A percentile compares a stretch with the other conserved stretches of the same genome.
These are phyloP conservation scores for Blastobotrys malaysiensis DNA, from an alignment of 1,139 yeast species.

Conservation along the genomic window DNA sequence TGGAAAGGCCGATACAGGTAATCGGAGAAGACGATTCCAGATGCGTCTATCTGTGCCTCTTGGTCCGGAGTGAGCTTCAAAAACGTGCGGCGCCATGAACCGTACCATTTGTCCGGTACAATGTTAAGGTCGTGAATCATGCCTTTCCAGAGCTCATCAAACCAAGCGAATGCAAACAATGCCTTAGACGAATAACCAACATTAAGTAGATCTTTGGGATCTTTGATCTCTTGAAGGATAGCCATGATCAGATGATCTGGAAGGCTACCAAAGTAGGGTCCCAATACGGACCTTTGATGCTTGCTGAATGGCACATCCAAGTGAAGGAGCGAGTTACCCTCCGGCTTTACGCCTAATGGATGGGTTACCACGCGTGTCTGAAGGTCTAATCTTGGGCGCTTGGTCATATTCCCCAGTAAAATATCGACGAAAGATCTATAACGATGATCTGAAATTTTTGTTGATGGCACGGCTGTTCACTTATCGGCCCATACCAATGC, in stretches of 20 bases:
- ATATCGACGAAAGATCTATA: not conserved
- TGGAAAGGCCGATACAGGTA: slow-evolving; percentile 71
- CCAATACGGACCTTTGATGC: slow-evolving; percentile 34
- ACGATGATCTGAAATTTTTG: not conserved
- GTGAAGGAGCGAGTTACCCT: not conserved
- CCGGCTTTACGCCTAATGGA: not conserved
- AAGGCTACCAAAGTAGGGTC: slow-evolving; percentile 43
- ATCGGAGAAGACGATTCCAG: slow-evolving; percentile 48
- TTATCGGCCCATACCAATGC: not conserved
- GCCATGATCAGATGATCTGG: slow-evolving; percentile 46
- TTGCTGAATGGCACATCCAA: not conserved
- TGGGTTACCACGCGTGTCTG: not conserved
- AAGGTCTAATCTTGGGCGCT: not conserved
- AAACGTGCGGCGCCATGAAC: slow-evolving; percentile 71
- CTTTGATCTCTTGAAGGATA: slow-evolving; percentile 38
- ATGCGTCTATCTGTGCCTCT: slow-evolving; percentile 36
- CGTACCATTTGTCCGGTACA: slow-evolving; percentile 48
- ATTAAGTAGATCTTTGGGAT: slow-evolving; percentile 42
- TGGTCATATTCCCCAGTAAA: not conserved
- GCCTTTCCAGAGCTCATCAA: slow-evolving; percentile 76
- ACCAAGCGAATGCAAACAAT: slow-evolving; percentile 65
- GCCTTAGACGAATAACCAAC: slow-evolving; percentile 57
- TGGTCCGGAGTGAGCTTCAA: slow-evolving; percentile 40
- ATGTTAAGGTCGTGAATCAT: slow-evolving; percentile 35
- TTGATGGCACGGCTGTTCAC: not conserved